Conservation (phyloP, 805 yeast species). For the Millerozyma miso region DNA sequence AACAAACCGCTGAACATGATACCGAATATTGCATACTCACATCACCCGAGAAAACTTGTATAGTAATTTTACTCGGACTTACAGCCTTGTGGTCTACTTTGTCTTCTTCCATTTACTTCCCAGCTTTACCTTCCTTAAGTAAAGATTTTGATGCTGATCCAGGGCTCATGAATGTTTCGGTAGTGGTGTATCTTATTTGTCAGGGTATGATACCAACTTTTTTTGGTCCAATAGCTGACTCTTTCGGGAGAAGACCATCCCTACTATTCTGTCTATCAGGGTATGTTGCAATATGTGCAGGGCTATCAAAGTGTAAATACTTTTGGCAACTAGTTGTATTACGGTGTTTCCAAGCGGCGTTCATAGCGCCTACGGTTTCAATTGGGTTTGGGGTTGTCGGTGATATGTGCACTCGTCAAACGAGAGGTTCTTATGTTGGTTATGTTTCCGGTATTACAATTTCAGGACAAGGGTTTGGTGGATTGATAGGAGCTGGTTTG, state of each 20-base stretch:
- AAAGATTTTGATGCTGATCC: constrained; percentile 49
- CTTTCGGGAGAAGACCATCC: constrained; percentile 65
- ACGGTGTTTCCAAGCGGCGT: constrained; percentile 66
- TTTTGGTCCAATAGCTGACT: constrained; percentile 63
- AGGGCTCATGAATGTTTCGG: constrained; percentile 60
- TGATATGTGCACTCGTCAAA: constrained; percentile 58
- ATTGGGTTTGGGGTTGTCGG: constrained; percentile 64
- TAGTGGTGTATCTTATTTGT: constrained; percentile 66
- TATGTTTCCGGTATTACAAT: constrained; percentile 56
- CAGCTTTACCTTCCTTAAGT: constrained; percentile 59
- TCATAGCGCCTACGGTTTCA: constrained; percentile 69
- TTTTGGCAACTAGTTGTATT: constrained; percentile 58
- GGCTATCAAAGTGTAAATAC: constrained; percentile 51
- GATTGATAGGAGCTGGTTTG: constrained; percentile 53
- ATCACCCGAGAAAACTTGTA: constrained; percentile 30
- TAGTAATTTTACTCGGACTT: constrained; percentile 38
- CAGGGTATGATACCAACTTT: constrained; percentile 74
- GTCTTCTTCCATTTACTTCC: constrained; percentile 73
- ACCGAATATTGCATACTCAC: too few relatives aligned
- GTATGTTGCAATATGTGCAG: constrained; percentile 57
- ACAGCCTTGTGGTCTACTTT: constrained; percentile 62
- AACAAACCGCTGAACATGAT: too few relatives aligned
- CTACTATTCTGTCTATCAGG: constrained; percentile 47
- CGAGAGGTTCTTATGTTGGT: constrained; percentile 67
- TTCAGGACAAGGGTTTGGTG: constrained; percentile 73